Evolutionary conservation across 768 basidiomycete genomes (phyloP).

Genomic region (Russula olivacea): DNA sequence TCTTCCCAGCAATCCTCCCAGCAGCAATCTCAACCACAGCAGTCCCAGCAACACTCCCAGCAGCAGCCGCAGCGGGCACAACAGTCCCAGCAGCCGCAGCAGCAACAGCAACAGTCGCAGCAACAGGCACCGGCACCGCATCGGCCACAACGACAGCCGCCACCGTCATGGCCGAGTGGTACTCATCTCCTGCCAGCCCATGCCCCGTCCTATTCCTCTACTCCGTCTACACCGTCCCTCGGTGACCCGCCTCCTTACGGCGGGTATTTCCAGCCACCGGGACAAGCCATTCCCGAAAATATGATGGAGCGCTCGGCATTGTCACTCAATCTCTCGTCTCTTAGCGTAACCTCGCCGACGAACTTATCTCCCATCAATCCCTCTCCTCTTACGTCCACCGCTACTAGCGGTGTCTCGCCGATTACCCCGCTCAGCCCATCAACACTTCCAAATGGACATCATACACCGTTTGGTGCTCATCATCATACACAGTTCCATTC

Average conservation of each 20-base stretch:
- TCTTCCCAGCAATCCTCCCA: constrained; percentile 29
- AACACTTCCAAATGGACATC: constrained; percentile 38
- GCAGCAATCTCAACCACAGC: constrained; percentile 27
- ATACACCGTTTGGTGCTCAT: constrained; percentile 39
- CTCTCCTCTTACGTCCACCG: constrained; percentile 36
- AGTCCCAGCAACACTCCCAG: constrained; percentile 18
- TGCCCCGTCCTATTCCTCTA: constrained; percentile 22
- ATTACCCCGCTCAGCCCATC: constrained; percentile 58
- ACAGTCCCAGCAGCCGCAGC: constrained; percentile 2
- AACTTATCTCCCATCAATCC: constrained; percentile 58
- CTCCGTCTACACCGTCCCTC: constrained; percentile 21
- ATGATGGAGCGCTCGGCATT: constrained; percentile 37
- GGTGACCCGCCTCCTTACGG: constrained; percentile 25
- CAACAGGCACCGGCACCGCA: constrained; percentile 5
- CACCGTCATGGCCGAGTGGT: constrained; percentile 26
- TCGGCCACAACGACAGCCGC: constrained; percentile 29
- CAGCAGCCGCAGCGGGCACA: constrained; percentile 19
- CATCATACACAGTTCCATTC: constrained; percentile 38
- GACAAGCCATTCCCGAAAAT: constrained; percentile 27
- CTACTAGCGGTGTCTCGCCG: constrained; percentile 34
- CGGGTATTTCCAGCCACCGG: constrained; percentile 24
- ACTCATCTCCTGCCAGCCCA: constrained; percentile 26
- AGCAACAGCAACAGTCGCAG: background rate
- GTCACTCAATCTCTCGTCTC: constrained; percentile 61
- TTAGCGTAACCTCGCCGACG: constrained; percentile 61